Evolutionary conservation across 371 early-diverging fungal genomes (phyloP).

Genomic region (Fennellomyces sp.): DNA sequence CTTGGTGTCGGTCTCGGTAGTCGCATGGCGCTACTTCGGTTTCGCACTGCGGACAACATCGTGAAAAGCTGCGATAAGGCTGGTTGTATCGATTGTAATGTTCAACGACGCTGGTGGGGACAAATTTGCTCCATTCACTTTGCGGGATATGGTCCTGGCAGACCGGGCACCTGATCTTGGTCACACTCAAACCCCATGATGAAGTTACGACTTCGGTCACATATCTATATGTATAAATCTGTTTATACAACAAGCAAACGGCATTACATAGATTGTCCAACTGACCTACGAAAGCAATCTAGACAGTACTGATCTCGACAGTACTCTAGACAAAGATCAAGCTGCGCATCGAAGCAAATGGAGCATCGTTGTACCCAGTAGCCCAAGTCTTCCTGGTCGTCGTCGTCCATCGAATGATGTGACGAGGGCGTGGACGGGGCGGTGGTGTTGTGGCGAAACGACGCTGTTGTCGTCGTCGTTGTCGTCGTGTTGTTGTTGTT

Average conservation of each 20-base stretch:
- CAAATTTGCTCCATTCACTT: conserved; percentile 64
- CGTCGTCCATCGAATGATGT: conserved; percentile 19
- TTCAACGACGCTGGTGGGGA: conserved; percentile 36
- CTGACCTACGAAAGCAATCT: conserved; percentile 64
- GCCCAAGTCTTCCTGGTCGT: conserved; percentile 46
- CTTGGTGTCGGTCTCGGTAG: conserved; percentile 7
- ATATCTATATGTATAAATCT: conserved; percentile 59
- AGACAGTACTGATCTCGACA: conserved; percentile 73
- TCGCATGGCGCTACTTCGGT: conserved; percentile 55
- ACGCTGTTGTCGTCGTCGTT: not conserved
- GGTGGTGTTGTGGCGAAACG: not conserved
- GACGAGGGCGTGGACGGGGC: conserved; percentile 18
- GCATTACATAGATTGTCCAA: no score
- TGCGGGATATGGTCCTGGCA: conserved; percentile 60
- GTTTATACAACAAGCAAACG: no score
- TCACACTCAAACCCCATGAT: conserved; percentile 70
- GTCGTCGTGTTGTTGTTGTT: not conserved
- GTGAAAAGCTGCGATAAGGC: conserved; percentile 66
- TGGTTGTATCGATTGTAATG: conserved; percentile 64
- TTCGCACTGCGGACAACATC: conserved; percentile 65
- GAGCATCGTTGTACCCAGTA: conserved; percentile 67
- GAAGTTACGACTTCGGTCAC: conserved; percentile 68
- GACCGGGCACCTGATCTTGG: conserved; percentile 62
- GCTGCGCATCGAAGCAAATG: conserved; percentile 68
- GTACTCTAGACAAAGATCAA: conserved; percentile 65